These are phyloP conservation scores for Fraxinus americana DNA, from an alignment of 257 asterid species.

Conservation along the genomic window DNA sequence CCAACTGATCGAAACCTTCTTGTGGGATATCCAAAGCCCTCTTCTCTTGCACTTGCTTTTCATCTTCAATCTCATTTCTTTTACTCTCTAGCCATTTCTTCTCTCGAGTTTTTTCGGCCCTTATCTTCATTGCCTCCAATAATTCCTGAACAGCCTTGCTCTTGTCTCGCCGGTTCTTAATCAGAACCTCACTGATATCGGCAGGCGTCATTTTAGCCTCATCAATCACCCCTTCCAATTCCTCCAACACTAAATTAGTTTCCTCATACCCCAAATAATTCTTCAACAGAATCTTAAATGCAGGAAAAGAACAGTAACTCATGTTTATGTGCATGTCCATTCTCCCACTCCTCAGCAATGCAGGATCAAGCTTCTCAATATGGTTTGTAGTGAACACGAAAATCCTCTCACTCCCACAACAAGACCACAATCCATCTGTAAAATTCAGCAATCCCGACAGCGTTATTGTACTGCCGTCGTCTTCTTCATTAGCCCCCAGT, in stretches of 20 bases:
- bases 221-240: conserved; percentile 30
- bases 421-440: conserved; percentile 54
- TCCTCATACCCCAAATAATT: conserved; percentile 40
- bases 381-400: conserved; percentile 50
- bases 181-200: conserved; percentile 45
- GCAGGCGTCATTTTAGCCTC: conserved; percentile 57
- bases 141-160: conserved; percentile 36
- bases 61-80: conserved; percentile 29
- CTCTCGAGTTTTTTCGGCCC: conserved; percentile 23
- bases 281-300: conserved; percentile 43
- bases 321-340: conserved; percentile 56
- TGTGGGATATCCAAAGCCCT: conserved; percentile 40
- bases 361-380: conserved; percentile 57
- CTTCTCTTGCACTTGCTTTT: conserved; percentile 42
- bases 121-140: conserved; percentile 30
- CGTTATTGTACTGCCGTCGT: conserved; percentile 40
- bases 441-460: conserved; percentile 49
- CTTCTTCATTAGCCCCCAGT: conserved; percentile 25
- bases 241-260: conserved; percentile 32
- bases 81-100: conserved; percentile 7
- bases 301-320: conserved; percentile 43
- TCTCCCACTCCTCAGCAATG: conserved; percentile 47
- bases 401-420: conserved; percentile 54
- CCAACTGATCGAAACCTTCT: conserved; percentile 5
- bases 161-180: conserved; percentile 44